phyloP scores from a whole-genome alignment of 345 rosid genomes.

The Tarenaya hassleriana region DNA sequence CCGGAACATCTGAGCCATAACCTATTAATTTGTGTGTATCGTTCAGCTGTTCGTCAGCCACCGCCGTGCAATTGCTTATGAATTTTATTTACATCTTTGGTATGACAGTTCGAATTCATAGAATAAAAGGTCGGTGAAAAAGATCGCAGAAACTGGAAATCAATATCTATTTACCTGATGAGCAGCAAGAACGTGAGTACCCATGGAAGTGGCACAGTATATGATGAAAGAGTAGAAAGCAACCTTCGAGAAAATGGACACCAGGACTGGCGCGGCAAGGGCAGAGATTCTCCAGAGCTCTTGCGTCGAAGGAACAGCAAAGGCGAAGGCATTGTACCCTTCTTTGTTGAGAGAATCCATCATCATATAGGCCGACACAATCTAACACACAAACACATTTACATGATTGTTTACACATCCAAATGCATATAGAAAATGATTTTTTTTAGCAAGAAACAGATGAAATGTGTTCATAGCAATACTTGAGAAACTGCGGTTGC shows the following conservation, averaged over 20 bases:
- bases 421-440: too few species aligned
- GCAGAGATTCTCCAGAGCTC: too few species aligned
- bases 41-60: background rate
- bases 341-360: too few species aligned
- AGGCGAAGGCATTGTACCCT: too few species aligned
- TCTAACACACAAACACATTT: too few species aligned
- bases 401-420: too few species aligned
- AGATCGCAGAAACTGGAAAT: background rate
- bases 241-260: slow-evolving; percentile 45
- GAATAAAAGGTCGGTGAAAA: too few species aligned
- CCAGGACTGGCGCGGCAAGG: slow-evolving; percentile 22
- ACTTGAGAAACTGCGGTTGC: slow-evolving; percentile 89
- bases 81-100: background rate
- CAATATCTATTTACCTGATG: slow-evolving; percentile 56
- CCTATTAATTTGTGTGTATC: slow-evolving; percentile 23
- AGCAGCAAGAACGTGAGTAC: slow-evolving; percentile 67
- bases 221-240: slow-evolving; percentile 71
- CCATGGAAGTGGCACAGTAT: slow-evolving; percentile 83
- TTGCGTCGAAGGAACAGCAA: too few species aligned
- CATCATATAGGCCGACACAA: too few species aligned
- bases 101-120: too few species aligned
- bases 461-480: background rate
- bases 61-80: background rate
- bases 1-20: slow-evolving; percentile 60
- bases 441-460: background rate